phyloP scores from a whole-genome alignment of 805 yeast genomes.

The Vanderwaltozyma tropicalis region DNA sequence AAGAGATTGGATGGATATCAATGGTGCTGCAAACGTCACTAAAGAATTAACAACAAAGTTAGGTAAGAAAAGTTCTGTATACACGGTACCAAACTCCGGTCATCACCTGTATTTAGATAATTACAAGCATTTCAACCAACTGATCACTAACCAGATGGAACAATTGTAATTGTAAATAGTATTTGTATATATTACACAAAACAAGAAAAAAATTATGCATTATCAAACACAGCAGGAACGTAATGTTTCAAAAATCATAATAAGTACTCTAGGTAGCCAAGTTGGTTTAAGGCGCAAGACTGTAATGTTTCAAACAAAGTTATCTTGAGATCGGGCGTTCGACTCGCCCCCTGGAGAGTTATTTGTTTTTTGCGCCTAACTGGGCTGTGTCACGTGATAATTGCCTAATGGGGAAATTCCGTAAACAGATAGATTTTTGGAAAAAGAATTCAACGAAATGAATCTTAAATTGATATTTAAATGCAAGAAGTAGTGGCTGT shows the following conservation, averaged over 20 bases:
- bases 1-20: conserved; percentile 54
- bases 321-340: conserved; percentile 1
- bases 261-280: background rate
- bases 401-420: too few species aligned
- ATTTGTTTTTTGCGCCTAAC: too few species aligned
- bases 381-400: too few species aligned
- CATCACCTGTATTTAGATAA: conserved; percentile 77
- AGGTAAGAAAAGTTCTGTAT: conserved; percentile 25
- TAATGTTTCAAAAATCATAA: background rate
- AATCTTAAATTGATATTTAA: too few species aligned
- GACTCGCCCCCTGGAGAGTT: background rate
- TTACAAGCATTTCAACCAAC: conserved; percentile 39
- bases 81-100: conserved; percentile 47
- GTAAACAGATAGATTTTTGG: too few species aligned
- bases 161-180: background rate
- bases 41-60: conserved; percentile 15
- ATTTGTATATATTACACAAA: too few species aligned
- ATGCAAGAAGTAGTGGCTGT: too few species aligned
- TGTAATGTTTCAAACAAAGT: background rate
- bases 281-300: conserved; percentile 1
- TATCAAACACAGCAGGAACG: background rate
- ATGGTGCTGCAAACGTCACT: conserved; percentile 31
- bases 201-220: too few species aligned
- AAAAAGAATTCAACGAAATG: too few species aligned
- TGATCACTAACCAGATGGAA: conserved; percentile 44